Evolutionary conservation across 108 stramenopile genomes (phyloP).

Genomic region (Pseudonitzschia multiseries): DNA sequence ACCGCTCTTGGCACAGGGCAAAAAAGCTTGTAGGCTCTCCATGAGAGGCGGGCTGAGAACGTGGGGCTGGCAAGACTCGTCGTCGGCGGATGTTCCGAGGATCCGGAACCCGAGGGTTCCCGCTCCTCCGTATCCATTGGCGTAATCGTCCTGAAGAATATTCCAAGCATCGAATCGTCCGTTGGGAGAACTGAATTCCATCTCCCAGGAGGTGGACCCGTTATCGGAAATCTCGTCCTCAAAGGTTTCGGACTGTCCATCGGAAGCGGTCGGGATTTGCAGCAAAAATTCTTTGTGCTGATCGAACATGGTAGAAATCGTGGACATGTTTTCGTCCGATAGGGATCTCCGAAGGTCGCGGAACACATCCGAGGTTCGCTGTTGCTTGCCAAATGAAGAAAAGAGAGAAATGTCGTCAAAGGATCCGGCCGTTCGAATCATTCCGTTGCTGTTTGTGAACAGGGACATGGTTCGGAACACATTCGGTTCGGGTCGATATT

Average conservation of each 20-base stretch:
- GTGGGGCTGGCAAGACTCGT: slow-evolving; percentile 58
- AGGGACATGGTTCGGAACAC: background rate
- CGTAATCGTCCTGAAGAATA: slow-evolving; percentile 72
- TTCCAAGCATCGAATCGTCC: slow-evolving; percentile 65
- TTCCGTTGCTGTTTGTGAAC: slow-evolving; percentile 19
- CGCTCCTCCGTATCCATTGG: slow-evolving; percentile 69
- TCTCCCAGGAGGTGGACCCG: slow-evolving; percentile 37
- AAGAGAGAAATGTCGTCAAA: slow-evolving; percentile 36
- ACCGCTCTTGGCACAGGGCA: slow-evolving; percentile 49
- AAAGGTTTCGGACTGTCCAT: slow-evolving; percentile 1
- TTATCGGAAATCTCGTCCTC: slow-evolving; percentile 25
- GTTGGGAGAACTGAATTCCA: slow-evolving; percentile 9
- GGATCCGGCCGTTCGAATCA: slow-evolving; percentile 26
- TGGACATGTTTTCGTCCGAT: slow-evolving; percentile 38
- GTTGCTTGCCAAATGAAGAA: slow-evolving; percentile 4
- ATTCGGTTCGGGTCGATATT: background rate
- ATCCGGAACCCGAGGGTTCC: slow-evolving; percentile 67
- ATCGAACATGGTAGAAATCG: slow-evolving; percentile 10
- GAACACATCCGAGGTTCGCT: slow-evolving; percentile 30
- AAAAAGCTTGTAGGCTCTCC: slow-evolving; percentile 72
- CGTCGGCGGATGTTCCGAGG: slow-evolving; percentile 67
- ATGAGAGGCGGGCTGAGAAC: slow-evolving; percentile 79
- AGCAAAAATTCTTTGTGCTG: slow-evolving; percentile 12
- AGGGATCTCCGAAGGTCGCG: slow-evolving; percentile 30
- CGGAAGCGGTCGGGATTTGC: background rate